Evolutionary conservation across 2,329 filamentous ascomycete species (phyloP), one percentile per base, ranked within the genome.

Genomic region (Daldinia eschscholtzii): DNA sequence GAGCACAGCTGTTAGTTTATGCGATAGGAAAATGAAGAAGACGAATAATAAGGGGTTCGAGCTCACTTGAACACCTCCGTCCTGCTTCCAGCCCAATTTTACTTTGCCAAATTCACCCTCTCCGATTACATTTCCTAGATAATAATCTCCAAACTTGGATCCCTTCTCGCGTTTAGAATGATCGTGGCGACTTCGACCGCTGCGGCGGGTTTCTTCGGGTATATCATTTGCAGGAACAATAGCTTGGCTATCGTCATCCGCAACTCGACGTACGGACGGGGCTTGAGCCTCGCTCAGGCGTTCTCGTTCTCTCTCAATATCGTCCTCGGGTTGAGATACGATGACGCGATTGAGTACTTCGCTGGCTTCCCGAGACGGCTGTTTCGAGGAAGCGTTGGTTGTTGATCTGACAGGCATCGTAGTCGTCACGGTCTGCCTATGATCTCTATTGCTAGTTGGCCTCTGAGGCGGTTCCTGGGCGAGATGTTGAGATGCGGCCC

Each of bases 21-120:
- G 57, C 57, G 50, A 74, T 2, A 33, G 9, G n/a, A 33, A 23
- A 23, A n/a, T 30, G 70, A 15, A 26, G 70, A 15, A 26, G 20
- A n/a, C 30, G 70, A 15, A 35, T 57, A 20, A 18, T 4, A 4
- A 33, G 26, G 26, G 18, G 28, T 37, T 1, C 2, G 13, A 10
- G 48, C 81, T 74, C 82, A 91, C 89, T 84, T 95, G 91, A 57
- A 97, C 92, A 72, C 91, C 94, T 67, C 94, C 94, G 80, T 97
- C 94, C 79, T 93, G 92, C 81, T 98, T 98, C 96, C 96, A 99
- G 28, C 96, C 96, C 77, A 98, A 89, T 81, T 98, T 98, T 76
- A 99, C 96, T 80, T 99, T 99, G 72, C 96, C 96, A 79, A 99
- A 99, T 81, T 99, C 96, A 70, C 96, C 96, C 83, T 99, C 96